These are phyloP conservation scores for Leishmania braziliensis DNA, from an alignment of 208 protist genomes.

Conservation along the genomic window DNA sequence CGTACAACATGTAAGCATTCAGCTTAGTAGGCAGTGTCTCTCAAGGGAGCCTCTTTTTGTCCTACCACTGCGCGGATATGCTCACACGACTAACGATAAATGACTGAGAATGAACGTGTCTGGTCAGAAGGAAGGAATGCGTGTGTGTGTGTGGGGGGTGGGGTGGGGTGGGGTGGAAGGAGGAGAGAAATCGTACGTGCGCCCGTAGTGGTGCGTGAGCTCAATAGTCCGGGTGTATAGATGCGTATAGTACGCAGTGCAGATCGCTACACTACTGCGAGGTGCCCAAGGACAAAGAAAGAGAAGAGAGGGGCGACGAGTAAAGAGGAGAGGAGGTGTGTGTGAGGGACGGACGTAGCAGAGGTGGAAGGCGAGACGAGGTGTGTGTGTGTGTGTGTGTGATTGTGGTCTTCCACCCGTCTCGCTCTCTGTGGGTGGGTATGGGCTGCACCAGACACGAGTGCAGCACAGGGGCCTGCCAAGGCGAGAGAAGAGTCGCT, in stretches of 20 bases:
- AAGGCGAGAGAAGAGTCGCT: background rate
- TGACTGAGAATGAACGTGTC: background rate
- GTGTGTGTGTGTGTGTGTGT: too few relatives aligned
- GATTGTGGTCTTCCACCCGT: background rate
- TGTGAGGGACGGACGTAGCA: background rate
- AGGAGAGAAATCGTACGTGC: background rate
- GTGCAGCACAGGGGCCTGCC: background rate
- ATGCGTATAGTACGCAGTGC: background rate
- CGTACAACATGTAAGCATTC: background rate
- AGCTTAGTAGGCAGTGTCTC: too few relatives aligned
- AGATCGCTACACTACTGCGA: background rate
- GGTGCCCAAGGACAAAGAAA: background rate
- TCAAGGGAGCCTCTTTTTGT: background rate
- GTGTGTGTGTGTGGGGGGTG: background rate
- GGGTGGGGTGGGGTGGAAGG: background rate
- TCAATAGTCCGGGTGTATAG: background rate
- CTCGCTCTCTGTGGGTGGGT: background rate
- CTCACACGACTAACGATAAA: background rate
- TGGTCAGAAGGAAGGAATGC: background rate
- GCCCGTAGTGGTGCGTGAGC: background rate
- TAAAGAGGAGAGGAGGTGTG: background rate
- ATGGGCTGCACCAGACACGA: background rate
- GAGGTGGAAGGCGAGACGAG: background rate
- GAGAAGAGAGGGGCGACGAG: background rate
- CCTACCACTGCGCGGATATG: background rate